Evolutionary conservation across 1,139 yeast species (phyloP), one percentile per base, ranked within the genome.

Genomic region (Hansenula sp.): DNA sequence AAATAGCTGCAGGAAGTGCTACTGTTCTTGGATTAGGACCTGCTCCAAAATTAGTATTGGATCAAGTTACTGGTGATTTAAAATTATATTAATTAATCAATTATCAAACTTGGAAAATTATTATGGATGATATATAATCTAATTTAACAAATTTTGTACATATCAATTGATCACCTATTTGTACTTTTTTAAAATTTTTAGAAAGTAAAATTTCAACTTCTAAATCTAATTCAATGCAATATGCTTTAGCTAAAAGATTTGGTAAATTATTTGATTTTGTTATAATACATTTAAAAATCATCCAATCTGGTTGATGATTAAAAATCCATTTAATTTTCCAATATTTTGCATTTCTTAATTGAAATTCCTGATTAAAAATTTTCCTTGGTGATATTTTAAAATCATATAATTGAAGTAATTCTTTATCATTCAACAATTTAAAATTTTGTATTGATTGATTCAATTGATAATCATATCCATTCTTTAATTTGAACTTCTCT

Each of bases 21-120:
- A 92, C 98, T 0, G 97, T 94, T 0, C 66, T 92, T 24, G 98
- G 97, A 0, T 61, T 92, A 26, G 98, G 99, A 0, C 99, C 99
- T 1, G 98, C 96, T 13, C 97, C 97, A n/a, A 86, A 85, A 53
- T 58, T 74, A 0, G 79, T 82, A 0, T 62, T 92, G 43, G 96
- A 92, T 59, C 77, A 82, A 56, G 79, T 92, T 40, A 89, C 97
- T 0, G 82, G 87, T 10, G 80, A 73, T 27, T 69, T 92, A 54
- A 86, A 84, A 59, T 67, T 92, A 46, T 88, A 85, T 56, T 90
- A 64, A 61, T 9, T n/a, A 19, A 14, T 34, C 2, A n/a, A 14
- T 29, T 21, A 3, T 27, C 26, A 27, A 19, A 21, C 31, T 26
- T 19, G 11, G 22, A 25, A 13, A 10, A 28, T 19, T 7, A 32